A percentile compares a stretch with the other conserved stretches of the same genome.
Conservation (phyloP, 352 stramenopile genomes). For the Hyaloperonospora arabidopsidis region DNA sequence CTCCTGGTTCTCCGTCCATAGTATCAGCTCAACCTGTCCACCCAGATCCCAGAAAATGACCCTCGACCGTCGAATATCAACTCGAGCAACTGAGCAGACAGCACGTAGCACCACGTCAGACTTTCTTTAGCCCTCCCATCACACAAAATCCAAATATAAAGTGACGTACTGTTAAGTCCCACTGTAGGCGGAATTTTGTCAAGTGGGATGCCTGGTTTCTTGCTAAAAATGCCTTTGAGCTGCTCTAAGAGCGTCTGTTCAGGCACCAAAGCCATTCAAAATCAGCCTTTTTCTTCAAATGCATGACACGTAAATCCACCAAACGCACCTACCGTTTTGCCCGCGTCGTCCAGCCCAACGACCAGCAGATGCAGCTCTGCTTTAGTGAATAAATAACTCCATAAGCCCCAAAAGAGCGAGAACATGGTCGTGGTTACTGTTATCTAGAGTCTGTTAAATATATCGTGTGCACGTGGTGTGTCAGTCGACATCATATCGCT, state of each 20-base stretch:
- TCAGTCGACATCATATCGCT: not conserved
- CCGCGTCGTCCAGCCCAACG: conserved; percentile 87
- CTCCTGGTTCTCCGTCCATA: not conserved
- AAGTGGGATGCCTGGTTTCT: conserved; percentile 83
- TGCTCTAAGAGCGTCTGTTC: conserved; percentile 82
- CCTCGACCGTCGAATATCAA: conserved; percentile 76
- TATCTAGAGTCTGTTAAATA: not conserved
- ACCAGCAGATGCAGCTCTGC: conserved; percentile 88
- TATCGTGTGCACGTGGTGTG: not conserved
- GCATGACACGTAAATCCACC: not conserved
- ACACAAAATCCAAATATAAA: not conserved
- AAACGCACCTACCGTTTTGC: conserved; percentile 85
- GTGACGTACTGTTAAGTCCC: conserved; percentile 76
- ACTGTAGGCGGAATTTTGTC: conserved; percentile 89
- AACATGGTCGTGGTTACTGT: conserved; percentile 49
- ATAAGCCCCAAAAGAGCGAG: conserved; percentile 75
- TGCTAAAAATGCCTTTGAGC: conserved; percentile 86
- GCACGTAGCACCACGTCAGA: conserved; percentile 7
- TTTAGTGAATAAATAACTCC: conserved; percentile 80
- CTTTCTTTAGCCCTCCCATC: not conserved
- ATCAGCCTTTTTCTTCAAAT: not conserved
- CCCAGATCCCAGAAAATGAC: conserved; percentile 91
- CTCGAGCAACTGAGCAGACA: conserved; percentile 44
- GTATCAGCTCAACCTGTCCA: conserved; percentile 48
- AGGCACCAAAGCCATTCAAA: not conserved